These are phyloP conservation scores for Phytophthora capsici DNA, from an alignment of 352 stramenopile species.

Conservation along the genomic window DNA sequence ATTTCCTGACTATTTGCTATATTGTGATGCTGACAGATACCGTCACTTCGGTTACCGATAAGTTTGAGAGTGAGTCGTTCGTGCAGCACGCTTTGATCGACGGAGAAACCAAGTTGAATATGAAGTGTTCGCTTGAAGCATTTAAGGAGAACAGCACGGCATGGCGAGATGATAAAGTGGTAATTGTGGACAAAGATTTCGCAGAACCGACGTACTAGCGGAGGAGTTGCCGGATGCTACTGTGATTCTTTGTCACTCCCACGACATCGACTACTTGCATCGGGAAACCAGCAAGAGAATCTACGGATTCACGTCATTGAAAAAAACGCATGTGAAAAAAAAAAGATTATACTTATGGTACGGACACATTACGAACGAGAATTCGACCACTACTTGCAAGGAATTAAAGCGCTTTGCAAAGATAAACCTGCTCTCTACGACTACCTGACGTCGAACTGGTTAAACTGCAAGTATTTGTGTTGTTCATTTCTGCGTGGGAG, in stretches of 20 bases:
- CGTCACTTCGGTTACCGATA: slow-evolving; percentile 17
- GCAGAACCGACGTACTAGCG: background rate
- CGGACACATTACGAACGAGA: background rate
- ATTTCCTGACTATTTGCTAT: slow-evolving; percentile 8
- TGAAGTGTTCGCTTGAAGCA: background rate
- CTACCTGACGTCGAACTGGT: slow-evolving; percentile 10
- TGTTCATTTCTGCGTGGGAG: slow-evolving; percentile 1
- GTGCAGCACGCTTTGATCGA: slow-evolving; percentile 9
- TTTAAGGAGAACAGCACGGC: slow-evolving; percentile 14
- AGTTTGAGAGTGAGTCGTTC: slow-evolving; percentile 14
- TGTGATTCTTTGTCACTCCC: slow-evolving; percentile 15
- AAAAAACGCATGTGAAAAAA: slow-evolving; percentile 18
- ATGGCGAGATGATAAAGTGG: slow-evolving; percentile 9
- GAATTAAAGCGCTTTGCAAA: background rate
- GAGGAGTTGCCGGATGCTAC: slow-evolving; percentile 7
- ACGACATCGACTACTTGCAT: slow-evolving; percentile 20
- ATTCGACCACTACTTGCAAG: slow-evolving; percentile 5
- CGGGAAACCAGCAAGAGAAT: slow-evolving; percentile 10
- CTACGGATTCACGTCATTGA: background rate
- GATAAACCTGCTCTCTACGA: background rate
- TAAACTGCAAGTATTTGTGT: slow-evolving; percentile 10
- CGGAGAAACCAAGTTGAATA: slow-evolving; percentile 5
- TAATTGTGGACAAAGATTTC: slow-evolving; percentile 19
- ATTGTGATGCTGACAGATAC: slow-evolving; percentile 12
- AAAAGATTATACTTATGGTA: slow-evolving; percentile 9